A percentile compares a stretch with the other conserved stretches of the same genome.
Conservation (phyloP, 1,284 basidiomycete genomes). For the Fomitiporia mediterranea region DNA sequence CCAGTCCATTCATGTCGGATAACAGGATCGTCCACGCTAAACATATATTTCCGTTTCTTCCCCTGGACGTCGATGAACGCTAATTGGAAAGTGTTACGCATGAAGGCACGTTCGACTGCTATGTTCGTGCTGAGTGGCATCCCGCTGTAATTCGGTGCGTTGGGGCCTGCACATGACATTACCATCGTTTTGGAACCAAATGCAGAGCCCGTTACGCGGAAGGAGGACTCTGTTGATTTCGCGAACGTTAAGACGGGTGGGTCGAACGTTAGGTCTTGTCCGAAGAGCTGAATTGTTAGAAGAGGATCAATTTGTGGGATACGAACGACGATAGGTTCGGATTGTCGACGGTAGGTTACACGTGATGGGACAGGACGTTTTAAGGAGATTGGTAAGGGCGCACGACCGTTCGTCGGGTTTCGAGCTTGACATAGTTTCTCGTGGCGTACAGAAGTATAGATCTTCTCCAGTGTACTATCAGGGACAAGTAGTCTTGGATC, state of each 20-base stretch:
- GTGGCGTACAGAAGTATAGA: constrained; percentile 71
- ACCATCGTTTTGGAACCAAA: constrained; percentile 80
- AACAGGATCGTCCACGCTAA: constrained; percentile 78
- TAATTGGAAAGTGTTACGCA: constrained; percentile 90
- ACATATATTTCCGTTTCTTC: constrained; percentile 83
- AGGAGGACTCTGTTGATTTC: constrained; percentile 73
- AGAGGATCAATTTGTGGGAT: constrained; percentile 78
- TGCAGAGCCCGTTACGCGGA: constrained; percentile 77
- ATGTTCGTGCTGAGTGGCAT: constrained; percentile 74
- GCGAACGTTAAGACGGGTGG: constrained; percentile 77
- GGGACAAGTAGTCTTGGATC: constrained; percentile 67
- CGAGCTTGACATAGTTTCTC: constrained; percentile 75
- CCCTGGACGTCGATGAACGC: constrained; percentile 73
- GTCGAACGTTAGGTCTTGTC: constrained; percentile 83
- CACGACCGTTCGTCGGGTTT: constrained; percentile 37
- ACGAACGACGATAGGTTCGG: constrained; percentile 77
- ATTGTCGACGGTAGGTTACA: constrained; percentile 81
- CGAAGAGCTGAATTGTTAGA: constrained; percentile 76
- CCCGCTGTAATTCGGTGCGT: constrained; percentile 75
- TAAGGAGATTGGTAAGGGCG: constrained; percentile 57
- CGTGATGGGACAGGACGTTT: constrained; percentile 71
- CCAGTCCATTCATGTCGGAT: constrained; percentile 72
- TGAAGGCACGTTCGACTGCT: constrained; percentile 84
- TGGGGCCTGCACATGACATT: constrained; percentile 74
- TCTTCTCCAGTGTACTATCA: constrained; percentile 67